Evolutionary conservation across 345 rosid species (phyloP).

Genomic region (Excoecaria cochinchinensis): DNA sequence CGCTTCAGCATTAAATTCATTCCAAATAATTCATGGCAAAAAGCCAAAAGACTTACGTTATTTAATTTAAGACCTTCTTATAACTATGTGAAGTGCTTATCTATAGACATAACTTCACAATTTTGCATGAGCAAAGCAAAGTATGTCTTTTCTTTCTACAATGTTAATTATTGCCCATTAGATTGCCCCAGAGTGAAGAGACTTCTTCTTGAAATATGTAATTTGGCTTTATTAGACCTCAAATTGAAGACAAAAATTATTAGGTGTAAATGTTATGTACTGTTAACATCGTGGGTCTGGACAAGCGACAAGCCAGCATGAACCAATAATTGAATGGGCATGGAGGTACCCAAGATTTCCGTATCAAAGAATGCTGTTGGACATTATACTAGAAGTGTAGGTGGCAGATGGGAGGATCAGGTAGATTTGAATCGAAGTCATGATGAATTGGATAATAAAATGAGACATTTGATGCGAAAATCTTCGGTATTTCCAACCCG

Average conservation of each 20-base stretch:
- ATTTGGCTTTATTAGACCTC: conserved; percentile 1
- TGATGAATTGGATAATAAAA: too few species aligned
- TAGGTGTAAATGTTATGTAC: background rate
- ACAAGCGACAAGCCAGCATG: background rate
- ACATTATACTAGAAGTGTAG: background rate
- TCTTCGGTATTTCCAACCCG: too few species aligned
- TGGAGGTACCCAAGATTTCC: background rate
- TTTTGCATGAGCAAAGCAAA: conserved; percentile 5
- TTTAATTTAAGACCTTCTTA: background rate
- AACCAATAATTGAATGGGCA: conserved; percentile 7
- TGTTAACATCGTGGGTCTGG: background rate
- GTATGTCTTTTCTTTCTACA: background rate
- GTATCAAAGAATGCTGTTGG: background rate
- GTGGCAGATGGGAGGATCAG: too few species aligned
- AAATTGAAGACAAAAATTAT: background rate
- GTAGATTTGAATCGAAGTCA: too few species aligned
- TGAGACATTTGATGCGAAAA: too few species aligned
- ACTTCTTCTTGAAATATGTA: background rate
- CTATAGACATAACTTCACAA: conserved; percentile 11
- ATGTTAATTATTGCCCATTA: background rate
- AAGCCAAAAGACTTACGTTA: too few species aligned
- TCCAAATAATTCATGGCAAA: too few species aligned
- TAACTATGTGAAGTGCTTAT: background rate
- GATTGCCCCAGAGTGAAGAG: conserved; percentile 5
- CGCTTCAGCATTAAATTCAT: too few species aligned